These are phyloP conservation scores for Suhomyces canberraensis DNA, from an alignment of 805 yeast species.

Conservation along the genomic window DNA sequence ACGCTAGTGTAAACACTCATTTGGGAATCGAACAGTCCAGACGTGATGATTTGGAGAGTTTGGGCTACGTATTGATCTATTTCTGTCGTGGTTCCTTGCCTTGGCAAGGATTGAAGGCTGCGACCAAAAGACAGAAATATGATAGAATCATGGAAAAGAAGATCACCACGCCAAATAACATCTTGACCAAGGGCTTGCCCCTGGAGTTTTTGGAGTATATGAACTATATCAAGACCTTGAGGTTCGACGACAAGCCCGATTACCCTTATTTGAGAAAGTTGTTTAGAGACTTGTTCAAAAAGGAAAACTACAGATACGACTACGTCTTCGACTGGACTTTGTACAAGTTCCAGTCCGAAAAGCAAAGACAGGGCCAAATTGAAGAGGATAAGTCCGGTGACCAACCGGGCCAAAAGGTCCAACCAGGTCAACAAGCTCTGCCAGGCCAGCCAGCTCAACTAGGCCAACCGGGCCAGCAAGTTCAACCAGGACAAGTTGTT, in stretches of 20 bases:
- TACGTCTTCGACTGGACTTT: constrained; percentile 97
- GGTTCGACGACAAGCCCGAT: constrained; percentile 97
- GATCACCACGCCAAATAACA: constrained; percentile 82
- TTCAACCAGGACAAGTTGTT: constrained; percentile 12
- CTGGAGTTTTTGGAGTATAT: constrained; percentile 83
- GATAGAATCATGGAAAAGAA: constrained; percentile 95
- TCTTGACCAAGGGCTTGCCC: constrained; percentile 88
- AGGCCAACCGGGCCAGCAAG: constrained; percentile 7
- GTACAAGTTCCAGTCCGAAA: constrained; percentile 66
- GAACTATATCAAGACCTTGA: constrained; percentile 81
- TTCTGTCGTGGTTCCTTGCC: constrained; percentile 95
- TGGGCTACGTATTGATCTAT: constrained; percentile 91
- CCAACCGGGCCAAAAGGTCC: constrained; percentile 18
- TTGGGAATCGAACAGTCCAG: constrained; percentile 95
- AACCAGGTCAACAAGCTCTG: constrained; percentile 10
- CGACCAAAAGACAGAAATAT: constrained; percentile 94
- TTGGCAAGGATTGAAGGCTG: constrained; percentile 98
- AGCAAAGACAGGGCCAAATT: constrained; percentile 43
- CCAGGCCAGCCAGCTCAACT: constrained; percentile 4
- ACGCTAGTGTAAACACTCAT: constrained; percentile 93
- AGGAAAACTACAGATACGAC: constrained; percentile 88
- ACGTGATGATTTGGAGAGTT: constrained; percentile 92
- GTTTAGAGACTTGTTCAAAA: constrained; percentile 82
- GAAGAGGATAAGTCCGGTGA: constrained; percentile 22
- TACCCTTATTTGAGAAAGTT: constrained; percentile 83